Base-by-base conservation (phyloP, 495 filamentous ascomycete genomes). In the Rostrohypoxylon terebratum region DNA sequence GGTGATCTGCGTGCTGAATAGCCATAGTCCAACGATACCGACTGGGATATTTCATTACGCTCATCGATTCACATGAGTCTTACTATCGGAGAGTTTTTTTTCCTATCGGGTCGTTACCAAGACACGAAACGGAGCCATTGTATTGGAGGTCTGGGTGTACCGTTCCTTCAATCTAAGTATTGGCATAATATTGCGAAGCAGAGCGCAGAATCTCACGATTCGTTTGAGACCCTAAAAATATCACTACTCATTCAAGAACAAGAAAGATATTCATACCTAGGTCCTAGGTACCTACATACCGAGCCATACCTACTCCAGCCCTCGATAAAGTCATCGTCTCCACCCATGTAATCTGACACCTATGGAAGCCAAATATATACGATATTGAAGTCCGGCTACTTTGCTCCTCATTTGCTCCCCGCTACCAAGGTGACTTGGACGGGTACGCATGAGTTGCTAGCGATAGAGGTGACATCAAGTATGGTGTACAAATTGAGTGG, bases 191-290 rank as follows among this genome's bases (percentile, higher is more conserved):
- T n/a, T 10, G 20, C 34, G 20, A 11, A 55, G 16, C 13, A 45
- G 9, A 69, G 23, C 1, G 38, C 25, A 25, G 44, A n/a, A 53
- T 42, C 34, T 10, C 44, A 45, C 61, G 55, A 61, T 61, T 71
- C 48, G 38, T 60, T 36, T 28, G 6, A 50, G 60, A 2, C 40
- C 55, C 51, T 45, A 14, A 44, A 60, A 47, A 33, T 33, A 50
- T 23, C 20, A 21, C 5, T 50, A 23, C 47, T 11, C 18, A 50
- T 28, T 28, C 28, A 28, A 28, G 28, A 50, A 25, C n/a, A n/a
- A n/a, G n/a, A n/a, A 10, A 1, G 10, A 50, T 50, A 25, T 23
- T 18, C 48, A 57, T 50, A 51, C 45, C n/a, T 14, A 28, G 28
- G 28, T 28, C 45, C n/a, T 14, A 28, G 28, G 28, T 28, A 28